Conservation (phyloP, 1,284 basidiomycete species). For the Heterobasidion annosum region DNA sequence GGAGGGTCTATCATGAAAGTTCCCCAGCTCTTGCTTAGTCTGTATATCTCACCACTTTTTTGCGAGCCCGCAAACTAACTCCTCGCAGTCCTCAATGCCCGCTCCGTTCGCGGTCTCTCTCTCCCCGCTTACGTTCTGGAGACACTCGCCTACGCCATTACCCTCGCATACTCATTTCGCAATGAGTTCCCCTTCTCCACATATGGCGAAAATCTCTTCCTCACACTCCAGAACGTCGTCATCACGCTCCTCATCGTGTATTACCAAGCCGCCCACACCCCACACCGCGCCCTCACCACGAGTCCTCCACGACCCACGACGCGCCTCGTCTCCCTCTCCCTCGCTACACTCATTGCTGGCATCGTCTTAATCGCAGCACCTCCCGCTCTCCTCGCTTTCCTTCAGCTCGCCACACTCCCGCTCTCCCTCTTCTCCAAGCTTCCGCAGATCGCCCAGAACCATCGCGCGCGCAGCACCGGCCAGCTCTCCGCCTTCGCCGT, state of each 20-base stretch:
- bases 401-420: conserved; percentile 77
- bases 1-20: conserved; percentile 96
- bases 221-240: conserved; percentile 76
- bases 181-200: conserved; percentile 89
- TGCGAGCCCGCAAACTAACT: background rate
- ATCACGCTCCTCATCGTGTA: conserved; percentile 78
- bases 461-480: conserved; percentile 68
- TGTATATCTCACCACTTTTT: conserved; percentile 20
- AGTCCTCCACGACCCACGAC: conserved; percentile 11
- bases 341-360: conserved; percentile 30
- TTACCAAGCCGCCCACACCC: conserved; percentile 31
- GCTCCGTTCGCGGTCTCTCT: conserved; percentile 79
- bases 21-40: conserved; percentile 77
- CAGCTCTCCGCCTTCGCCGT: conserved; percentile 89
- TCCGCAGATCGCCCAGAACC: conserved; percentile 79
- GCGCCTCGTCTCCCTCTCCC: conserved; percentile 26
- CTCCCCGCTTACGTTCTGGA: conserved; percentile 77
- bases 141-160: conserved; percentile 82
- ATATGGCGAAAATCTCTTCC: conserved; percentile 90
- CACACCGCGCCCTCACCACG: conserved; percentile 10
- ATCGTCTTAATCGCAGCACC: conserved; percentile 46
- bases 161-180: conserved; percentile 77
- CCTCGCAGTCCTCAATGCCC: conserved; percentile 42
- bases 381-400: conserved; percentile 41
- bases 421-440: conserved; percentile 82